phyloP scores from a whole-genome alignment of 352 stramenopile species.

The Halophytophthora polymorphica region DNA sequence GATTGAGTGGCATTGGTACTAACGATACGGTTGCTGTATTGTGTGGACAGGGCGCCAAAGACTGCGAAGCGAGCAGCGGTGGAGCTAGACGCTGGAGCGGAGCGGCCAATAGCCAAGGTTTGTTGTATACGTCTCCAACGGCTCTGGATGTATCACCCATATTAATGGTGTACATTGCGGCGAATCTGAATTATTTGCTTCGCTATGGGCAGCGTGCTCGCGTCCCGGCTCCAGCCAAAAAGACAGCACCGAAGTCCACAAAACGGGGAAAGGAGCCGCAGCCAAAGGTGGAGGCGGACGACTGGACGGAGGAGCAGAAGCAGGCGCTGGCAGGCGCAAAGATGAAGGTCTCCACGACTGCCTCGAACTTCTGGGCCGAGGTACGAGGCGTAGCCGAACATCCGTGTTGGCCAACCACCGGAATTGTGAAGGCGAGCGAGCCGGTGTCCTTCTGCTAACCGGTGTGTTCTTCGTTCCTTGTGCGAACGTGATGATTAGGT shows the following conservation, averaged over 20 bases:
- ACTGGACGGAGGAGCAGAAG: slow-evolving; percentile 52
- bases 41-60: not conserved
- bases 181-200: not conserved
- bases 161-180: too few species aligned
- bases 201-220: slow-evolving; percentile 3
- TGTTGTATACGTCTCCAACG: not conserved
- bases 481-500: slow-evolving; percentile 14
- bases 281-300: slow-evolving; percentile 23
- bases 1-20: not conserved
- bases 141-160: too few species aligned
- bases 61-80: not conserved
- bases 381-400: slow-evolving; percentile 11
- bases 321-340: slow-evolving; percentile 54
- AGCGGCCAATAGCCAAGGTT: slow-evolving; percentile 19
- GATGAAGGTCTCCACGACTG: slow-evolving; percentile 57
- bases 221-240: not conserved
- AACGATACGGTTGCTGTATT: not conserved
- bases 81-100: slow-evolving; percentile 6
- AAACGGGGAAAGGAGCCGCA: slow-evolving; percentile 13
- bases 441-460: not conserved
- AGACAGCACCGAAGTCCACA: slow-evolving; percentile 10
- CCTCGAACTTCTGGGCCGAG: slow-evolving; percentile 62
- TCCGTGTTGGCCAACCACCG: not conserved
- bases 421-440: not conserved
- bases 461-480: not conserved